Evolutionary conservation across 768 basidiomycete genomes (phyloP).

Genomic region (Lanmaoa pseudosensibilis): DNA sequence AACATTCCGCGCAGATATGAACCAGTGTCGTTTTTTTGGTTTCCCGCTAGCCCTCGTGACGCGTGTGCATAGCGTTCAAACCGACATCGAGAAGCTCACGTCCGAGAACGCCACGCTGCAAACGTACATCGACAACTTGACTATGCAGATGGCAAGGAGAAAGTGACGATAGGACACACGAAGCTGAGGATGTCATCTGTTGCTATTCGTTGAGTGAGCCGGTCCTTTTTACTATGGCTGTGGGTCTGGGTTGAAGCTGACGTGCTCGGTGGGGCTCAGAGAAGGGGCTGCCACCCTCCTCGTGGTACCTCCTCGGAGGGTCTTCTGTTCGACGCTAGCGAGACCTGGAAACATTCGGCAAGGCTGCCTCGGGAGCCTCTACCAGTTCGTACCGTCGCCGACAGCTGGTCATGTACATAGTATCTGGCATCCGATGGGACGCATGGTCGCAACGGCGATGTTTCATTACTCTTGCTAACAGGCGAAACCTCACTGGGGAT

Average conservation of each 20-base stretch:
- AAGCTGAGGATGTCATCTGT: not conserved
- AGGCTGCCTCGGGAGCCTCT: not conserved
- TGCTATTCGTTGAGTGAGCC: constrained; percentile 7
- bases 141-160: constrained; percentile 81
- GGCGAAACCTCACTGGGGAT: not conserved
- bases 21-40: not conserved
- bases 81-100: constrained; percentile 75
- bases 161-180: constrained; percentile 42
- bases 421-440: not conserved
- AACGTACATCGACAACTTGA: constrained; percentile 88
- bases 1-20: not conserved
- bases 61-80: constrained; percentile 68
- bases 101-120: constrained; percentile 83
- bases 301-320: not conserved
- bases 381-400: not conserved
- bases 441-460: not conserved
- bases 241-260: not conserved
- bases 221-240: too few relatives aligned
- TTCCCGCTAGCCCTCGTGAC: constrained; percentile 55
- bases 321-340: not conserved
- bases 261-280: not conserved
- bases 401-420: constrained; percentile 15
- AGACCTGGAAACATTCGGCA: not conserved
- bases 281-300: not conserved
- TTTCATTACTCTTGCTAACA: not conserved